A percentile compares a stretch with the other conserved stretches of the same genome.
phyloP scores from a whole-genome alignment of 106 monocot species.

The Dendrobium huoshanense region DNA sequence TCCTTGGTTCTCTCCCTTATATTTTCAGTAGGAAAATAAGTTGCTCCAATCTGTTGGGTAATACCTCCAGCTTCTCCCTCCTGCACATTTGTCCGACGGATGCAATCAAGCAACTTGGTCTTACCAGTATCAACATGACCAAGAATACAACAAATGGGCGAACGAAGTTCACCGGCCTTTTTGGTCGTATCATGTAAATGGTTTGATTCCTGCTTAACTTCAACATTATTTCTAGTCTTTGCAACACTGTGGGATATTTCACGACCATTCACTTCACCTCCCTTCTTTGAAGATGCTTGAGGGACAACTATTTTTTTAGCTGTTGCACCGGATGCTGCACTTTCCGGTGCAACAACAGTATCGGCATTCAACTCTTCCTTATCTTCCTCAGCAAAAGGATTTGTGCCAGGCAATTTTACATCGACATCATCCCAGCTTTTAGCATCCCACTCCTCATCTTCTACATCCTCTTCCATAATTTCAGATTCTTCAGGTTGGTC shows the following conservation, averaged over 20 bases:
- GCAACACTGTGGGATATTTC: constrained; percentile 9
- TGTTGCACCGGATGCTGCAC: constrained; percentile 9
- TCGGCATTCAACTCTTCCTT: constrained; percentile 30
- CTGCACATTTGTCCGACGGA: constrained; percentile 89
- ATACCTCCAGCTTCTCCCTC: constrained; percentile 98
- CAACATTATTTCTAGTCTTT: constrained; percentile 26
- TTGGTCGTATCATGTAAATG: constrained; percentile 21
- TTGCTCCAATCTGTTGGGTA: constrained; percentile 97
- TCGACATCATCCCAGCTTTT: constrained; percentile 98
- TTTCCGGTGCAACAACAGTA: constrained; percentile 14
- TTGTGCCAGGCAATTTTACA: constrained; percentile 59
- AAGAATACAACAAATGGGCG: constrained; percentile 98
- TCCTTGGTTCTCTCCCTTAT: constrained; percentile 96
- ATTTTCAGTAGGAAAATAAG: constrained; percentile 93
- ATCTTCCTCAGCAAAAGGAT: constrained; percentile 76
- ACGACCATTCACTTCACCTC: constrained; percentile 14
- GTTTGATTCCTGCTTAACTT: constrained; percentile 27
- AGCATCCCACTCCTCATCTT: constrained; percentile 94
- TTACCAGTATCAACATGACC: constrained; percentile 99
- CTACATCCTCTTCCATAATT: constrained; percentile 60
- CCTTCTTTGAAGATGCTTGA: constrained; percentile 15
- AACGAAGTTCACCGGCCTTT: constrained; percentile 53
- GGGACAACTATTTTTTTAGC: constrained; percentile 35
- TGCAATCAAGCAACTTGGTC: constrained; percentile 94
- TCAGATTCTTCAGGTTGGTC: constrained; percentile 43